phyloP scores from a whole-genome alignment of 257 asterid genomes.

The Ilex aquifolium region DNA sequence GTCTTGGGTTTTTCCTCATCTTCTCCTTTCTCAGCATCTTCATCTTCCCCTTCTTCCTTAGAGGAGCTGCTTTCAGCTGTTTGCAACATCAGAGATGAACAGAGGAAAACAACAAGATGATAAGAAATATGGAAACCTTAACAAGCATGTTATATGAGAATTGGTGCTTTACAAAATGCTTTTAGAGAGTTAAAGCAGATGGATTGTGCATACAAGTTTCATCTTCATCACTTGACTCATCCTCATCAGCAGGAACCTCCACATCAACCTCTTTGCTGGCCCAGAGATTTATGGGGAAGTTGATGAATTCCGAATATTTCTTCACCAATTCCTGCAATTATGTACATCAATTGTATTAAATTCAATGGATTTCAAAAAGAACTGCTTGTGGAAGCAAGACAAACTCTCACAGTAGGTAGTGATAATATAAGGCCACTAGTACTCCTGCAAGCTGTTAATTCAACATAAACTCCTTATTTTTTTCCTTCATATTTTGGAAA shows the following conservation, averaged over 20 bases:
- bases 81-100: conserved; percentile 12
- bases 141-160: neutral
- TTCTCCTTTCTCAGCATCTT: conserved; percentile 61
- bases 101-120: conserved; percentile 7
- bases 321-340: conserved; percentile 74
- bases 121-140: neutral
- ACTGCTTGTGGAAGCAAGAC: neutral
- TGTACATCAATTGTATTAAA: conserved; percentile 1
- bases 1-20: conserved; percentile 77
- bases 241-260: conserved; percentile 90
- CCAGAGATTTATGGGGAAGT: conserved; percentile 88
- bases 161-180: neutral
- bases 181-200: conserved; percentile 6
- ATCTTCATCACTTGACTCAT: conserved; percentile 63
- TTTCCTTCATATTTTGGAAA: no score
- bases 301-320: conserved; percentile 81
- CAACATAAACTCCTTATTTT: no score
- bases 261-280: conserved; percentile 85
- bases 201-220: conserved; percentile 44
- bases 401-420: neutral
- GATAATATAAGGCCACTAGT: no score
- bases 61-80: conserved; percentile 70
- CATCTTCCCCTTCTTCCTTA: conserved; percentile 66
- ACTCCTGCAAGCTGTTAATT: no score
- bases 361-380: neutral